A percentile compares a stretch with the other conserved stretches of the same genome.
Conservation (phyloP, 2,329 filamentous ascomycete species). For the Chalaropsis ovoidea region DNA sequence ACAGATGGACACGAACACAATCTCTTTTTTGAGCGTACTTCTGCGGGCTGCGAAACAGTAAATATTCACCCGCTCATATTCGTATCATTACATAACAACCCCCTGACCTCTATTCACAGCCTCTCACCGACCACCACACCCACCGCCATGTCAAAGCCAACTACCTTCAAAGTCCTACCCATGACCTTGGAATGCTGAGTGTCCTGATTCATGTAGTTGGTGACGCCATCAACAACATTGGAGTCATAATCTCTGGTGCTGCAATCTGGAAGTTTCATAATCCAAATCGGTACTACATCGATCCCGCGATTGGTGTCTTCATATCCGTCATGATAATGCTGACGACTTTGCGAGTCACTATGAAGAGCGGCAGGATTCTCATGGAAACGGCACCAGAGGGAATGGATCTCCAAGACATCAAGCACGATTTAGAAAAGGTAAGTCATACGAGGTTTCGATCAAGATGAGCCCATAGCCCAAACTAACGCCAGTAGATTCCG, state of each 20-base stretch:
- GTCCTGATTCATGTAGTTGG: constrained; percentile 61
- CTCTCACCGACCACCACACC: constrained; percentile 35
- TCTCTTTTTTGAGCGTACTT: neutral
- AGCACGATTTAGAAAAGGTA: constrained; percentile 58
- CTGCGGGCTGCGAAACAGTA: neutral
- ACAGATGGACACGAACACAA: constrained; percentile 10
- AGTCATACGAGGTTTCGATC: neutral
- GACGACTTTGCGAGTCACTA: constrained; percentile 53
- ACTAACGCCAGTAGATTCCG: constrained; percentile 41
- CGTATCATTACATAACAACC: constrained; percentile 5
- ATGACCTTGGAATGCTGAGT: constrained; percentile 61
- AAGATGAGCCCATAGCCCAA: constrained; percentile 21
- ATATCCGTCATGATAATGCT: constrained; percentile 64
- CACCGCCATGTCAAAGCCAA: constrained; percentile 39
- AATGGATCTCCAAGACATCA: constrained; percentile 52
- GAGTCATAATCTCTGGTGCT: constrained; percentile 59
- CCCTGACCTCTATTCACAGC: constrained; percentile 2
- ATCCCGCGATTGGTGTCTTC: constrained; percentile 57
- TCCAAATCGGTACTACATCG: constrained; percentile 55
- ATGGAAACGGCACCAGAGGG: constrained; percentile 55
- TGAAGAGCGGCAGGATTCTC: constrained; percentile 53
- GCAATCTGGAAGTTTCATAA: constrained; percentile 57
- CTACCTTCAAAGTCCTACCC: constrained; percentile 33
- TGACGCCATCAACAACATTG: constrained; percentile 66
- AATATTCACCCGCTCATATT: constrained; percentile 26